Evolutionary conservation across 805 yeast genomes (phyloP).

Genomic region (Hanseniaspora mollemarum): DNA sequence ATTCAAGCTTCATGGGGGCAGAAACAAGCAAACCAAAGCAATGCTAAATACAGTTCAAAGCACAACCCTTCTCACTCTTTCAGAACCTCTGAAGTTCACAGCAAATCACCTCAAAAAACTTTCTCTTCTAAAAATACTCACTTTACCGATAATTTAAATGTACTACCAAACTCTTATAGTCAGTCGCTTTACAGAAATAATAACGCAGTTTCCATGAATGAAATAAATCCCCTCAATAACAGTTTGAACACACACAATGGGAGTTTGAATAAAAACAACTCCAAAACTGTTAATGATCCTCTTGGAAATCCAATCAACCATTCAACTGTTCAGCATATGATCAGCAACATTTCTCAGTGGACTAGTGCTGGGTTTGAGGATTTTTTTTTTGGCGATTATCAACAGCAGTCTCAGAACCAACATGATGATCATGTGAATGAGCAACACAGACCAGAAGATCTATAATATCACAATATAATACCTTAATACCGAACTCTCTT

Average conservation of each 20-base stretch:
- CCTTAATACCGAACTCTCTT: no score
- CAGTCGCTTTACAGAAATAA: not conserved
- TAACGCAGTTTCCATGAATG: not conserved
- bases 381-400: conserved; percentile 9
- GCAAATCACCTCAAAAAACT: no score
- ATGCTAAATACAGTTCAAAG: not conserved
- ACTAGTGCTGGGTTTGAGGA: conserved; percentile 29
- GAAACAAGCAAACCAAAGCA: not conserved
- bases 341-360: conserved; percentile 51
- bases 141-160: no score
- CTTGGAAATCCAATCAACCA: conserved; percentile 25
- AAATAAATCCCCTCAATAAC: not conserved
- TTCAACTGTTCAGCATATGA: conserved; percentile 41
- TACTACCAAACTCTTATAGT: not conserved
- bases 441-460: not conserved
- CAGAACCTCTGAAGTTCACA: no score
- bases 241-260: not conserved
- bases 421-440: no score
- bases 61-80: no score
- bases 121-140: no score
- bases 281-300: not conserved
- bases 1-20: not conserved
- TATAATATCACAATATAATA: not conserved
- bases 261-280: not conserved
- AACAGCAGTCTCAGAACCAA: conserved; percentile 7